Conservation (phyloP, 306 rosid genomes). For the Cyamopsis tetragonoloba region DNA sequence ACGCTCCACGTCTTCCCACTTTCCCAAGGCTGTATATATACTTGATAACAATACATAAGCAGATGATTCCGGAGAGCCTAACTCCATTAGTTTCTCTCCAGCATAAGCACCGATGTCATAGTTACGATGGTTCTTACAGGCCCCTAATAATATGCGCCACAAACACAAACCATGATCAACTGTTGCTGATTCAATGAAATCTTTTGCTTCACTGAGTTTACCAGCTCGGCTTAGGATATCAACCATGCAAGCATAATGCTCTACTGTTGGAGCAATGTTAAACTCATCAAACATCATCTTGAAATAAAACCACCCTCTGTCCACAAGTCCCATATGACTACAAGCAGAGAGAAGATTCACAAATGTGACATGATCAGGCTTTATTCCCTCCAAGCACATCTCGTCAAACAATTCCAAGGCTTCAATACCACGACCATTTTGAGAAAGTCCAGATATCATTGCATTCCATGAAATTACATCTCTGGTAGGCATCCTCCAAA, state of each 20-base stretch:
- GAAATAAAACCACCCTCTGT: conserved; percentile 64
- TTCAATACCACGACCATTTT: conserved; percentile 63
- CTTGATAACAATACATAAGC: conserved; percentile 70
- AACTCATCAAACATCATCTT: conserved; percentile 62
- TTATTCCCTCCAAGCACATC: conserved; percentile 59
- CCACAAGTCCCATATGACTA: conserved; percentile 82
- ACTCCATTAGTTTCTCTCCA: conserved; percentile 75
- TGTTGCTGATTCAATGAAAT: conserved; percentile 70
- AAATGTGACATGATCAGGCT: conserved; percentile 66
- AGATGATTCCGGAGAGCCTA: conserved; percentile 74
- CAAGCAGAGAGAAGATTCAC: conserved; percentile 78
- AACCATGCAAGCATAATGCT: conserved; percentile 91
- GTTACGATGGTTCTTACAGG: conserved; percentile 69
- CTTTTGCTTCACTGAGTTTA: conserved; percentile 65
- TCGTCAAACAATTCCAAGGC: conserved; percentile 70
- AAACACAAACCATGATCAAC: conserved; percentile 65
- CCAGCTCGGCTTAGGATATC: conserved; percentile 87
- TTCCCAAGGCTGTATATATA: conserved; percentile 64
- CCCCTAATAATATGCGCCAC: conserved; percentile 82
- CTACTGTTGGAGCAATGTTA: conserved; percentile 53
- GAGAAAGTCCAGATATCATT: conserved; percentile 90
- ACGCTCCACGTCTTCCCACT: conserved; percentile 68
- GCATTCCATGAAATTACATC: conserved; percentile 86
- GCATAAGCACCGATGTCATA: conserved; percentile 74
- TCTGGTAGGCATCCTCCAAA: conserved; percentile 59